Conservation (phyloP, 129 eudicot species). For the Centrapalus pauciflorus region DNA sequence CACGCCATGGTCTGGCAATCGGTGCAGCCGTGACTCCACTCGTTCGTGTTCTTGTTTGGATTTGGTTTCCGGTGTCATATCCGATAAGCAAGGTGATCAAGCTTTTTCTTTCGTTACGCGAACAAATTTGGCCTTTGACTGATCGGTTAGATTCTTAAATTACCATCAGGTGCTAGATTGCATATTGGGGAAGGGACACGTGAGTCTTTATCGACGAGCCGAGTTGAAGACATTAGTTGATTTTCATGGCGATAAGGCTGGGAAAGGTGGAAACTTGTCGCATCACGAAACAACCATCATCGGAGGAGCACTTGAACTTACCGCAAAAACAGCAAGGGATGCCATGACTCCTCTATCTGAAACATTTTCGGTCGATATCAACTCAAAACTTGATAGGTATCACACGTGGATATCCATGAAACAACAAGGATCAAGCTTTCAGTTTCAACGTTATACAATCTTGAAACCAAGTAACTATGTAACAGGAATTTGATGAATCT, state of each 20-base stretch:
- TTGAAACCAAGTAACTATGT: background rate
- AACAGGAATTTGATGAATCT: slow-evolving; percentile 47
- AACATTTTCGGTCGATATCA: slow-evolving; percentile 50
- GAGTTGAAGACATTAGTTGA: slow-evolving; percentile 50
- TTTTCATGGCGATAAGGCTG: slow-evolving; percentile 63
- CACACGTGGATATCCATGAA: background rate
- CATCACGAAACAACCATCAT: slow-evolving; percentile 60
- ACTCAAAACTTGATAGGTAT: slow-evolving; percentile 55
- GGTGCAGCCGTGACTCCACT: slow-evolving; percentile 64
- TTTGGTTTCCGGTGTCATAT: slow-evolving; percentile 59
- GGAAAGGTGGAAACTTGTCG: slow-evolving; percentile 66
- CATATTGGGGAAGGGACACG: slow-evolving; percentile 47
- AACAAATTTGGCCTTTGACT: background rate
- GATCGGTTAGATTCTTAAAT: background rate
- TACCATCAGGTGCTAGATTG: slow-evolving; percentile 41
- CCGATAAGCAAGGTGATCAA: slow-evolving; percentile 56
- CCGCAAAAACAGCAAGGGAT: slow-evolving; percentile 59
- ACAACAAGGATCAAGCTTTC: background rate
- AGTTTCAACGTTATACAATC: background rate
- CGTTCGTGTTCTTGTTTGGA: slow-evolving; percentile 52
- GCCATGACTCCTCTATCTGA: slow-evolving; percentile 67
- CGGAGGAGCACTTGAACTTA: slow-evolving; percentile 69
- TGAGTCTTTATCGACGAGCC: slow-evolving; percentile 51
- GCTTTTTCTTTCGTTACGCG: background rate
- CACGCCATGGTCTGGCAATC: slow-evolving; percentile 49